Evolutionary conservation across 1,284 basidiomycete species (phyloP), one percentile per base, ranked within the genome.

Genomic region (Trichosporon ovoides): DNA sequence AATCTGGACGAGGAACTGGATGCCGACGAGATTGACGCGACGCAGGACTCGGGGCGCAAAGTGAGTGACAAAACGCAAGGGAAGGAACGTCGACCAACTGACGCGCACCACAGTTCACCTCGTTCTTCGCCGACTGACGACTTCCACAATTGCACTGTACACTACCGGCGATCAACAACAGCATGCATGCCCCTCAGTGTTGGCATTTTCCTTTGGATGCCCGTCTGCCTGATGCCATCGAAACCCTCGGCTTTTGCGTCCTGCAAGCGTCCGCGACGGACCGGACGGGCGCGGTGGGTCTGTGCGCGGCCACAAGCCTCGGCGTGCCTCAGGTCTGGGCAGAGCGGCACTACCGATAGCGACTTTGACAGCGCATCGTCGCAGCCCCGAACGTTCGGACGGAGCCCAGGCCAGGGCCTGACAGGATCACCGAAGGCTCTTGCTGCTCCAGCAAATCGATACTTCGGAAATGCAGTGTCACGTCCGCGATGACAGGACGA

Each of bases 11-110:
- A 53, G 31, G 52, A 56, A 19, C 33, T 52, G n/a, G 55, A 56
- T 2, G 43, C 51, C 7, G 58, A 60, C n/a, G 58, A 50, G 43
- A 6, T 54, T 5, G 58, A 52, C 37, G 37, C 58, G 3, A 60
- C 58, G 7, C 58, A 60, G 38, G 20, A 35, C n/a, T 38, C 50
- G 9, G 58, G 58, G n/a, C 58, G 54, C 16, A 53, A 56, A 55
- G 58, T 60, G 51, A 50, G 55, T 38, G 18, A 7, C 20, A 18
- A 24, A 22, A 22, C 20, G 11, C 12, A 6, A 38, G 51, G 34
- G 34, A 12, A 6, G 4, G 20, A 2, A n/a, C 19, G 13, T 4
- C n/a, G 20, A 24, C 10, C n/a, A 2, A 31, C 43, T 48, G n/a
- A 48, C 43, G 24, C 36, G 18, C 20, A 13, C 22, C 16, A 12